A percentile compares a stretch with the other conserved stretches of the same genome.
Evolutionary conservation across 345 rosid genomes (phyloP).

Genomic region (Xanthoceras sorbifolium): DNA sequence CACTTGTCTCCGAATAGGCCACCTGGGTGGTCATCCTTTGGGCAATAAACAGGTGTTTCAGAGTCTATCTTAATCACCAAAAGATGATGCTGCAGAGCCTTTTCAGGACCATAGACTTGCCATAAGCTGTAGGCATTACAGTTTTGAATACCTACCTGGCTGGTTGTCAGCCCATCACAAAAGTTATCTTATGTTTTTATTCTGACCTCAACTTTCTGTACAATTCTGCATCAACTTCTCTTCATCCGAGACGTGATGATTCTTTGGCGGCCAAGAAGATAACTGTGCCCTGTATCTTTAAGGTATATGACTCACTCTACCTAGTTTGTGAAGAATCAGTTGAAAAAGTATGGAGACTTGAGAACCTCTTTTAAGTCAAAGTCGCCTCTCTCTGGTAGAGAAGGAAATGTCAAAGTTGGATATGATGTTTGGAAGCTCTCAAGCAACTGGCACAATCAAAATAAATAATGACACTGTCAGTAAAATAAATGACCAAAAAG

Average conservation of each 20-base stretch:
- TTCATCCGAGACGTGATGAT: neutral
- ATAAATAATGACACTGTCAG: slow-evolving; percentile 13
- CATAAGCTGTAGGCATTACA: neutral
- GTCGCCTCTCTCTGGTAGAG: slow-evolving; percentile 80
- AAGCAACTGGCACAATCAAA: slow-evolving; percentile 60
- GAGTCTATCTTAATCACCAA: neutral
- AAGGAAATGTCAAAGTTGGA: slow-evolving; percentile 72
- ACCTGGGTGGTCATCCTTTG: neutral
- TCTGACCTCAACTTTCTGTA: slow-evolving; percentile 9
- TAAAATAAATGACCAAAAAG: neutral
- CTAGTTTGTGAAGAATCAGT: slow-evolving; percentile 44
- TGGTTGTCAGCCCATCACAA: neutral
- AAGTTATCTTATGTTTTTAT: slow-evolving; percentile 13
- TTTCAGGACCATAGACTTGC: neutral
- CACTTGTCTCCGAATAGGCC: neutral
- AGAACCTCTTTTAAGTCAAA: slow-evolving; percentile 80
- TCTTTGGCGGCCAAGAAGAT: slow-evolving; percentile 11
- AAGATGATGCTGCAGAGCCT: neutral
- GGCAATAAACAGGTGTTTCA: neutral
- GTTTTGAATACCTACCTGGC: slow-evolving; percentile 3
- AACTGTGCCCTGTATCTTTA: slow-evolving; percentile 13
- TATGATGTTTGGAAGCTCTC: slow-evolving; percentile 75
- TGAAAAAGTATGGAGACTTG: slow-evolving; percentile 84
- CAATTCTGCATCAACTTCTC: slow-evolving; percentile 8
- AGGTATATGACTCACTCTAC: neutral